Evolutionary conservation across 805 yeast genomes (phyloP), one percentile per base, ranked within the genome.

Genomic region (Lipomyces kockii): DNA sequence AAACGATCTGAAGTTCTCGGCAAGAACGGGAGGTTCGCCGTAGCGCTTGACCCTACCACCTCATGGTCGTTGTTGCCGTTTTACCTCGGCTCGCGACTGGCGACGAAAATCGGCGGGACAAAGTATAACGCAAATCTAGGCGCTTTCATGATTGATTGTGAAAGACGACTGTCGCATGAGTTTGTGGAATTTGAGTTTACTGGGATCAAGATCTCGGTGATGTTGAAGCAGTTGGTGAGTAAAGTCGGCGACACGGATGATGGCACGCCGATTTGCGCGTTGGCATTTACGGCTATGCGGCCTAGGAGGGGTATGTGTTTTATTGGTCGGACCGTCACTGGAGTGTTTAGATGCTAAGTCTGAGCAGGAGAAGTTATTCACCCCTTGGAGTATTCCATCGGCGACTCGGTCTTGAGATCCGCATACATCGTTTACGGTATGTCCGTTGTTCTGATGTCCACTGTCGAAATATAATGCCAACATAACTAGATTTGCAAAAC

Each of bases 351-450:
- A 43, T 43, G 20, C 49, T 43, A 43, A 43, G n/a, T 43, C n/a
- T 11, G 49, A n/a, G 20, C 20, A 43, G 49, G 20, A n/a, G 9
- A 43, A 17, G 49, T 43, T 14, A 43, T 43, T 17, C 49, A 43
- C 2, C 2, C 49, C 20, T 43, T 35, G 17, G 68, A 65, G 32
- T 62, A 61, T 34, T 35, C 20, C 11, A 20, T 65, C 5, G 68
- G 68, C 20, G 68, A 65, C 43, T 56, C 69, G 20, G 60, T 68
- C 32, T 46, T 68, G 5, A 63, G 71, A 7, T 65, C 35, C 7
- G 71, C 68, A n/a, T 68, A 68, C 43, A 27, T 68, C 17, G 49
- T 65, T 8, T 68, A 65, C 32, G 70, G 62, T 64, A 39, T 37
- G 35, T n/a, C 27, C n/a, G 20, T 6, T 1, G 20, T 17, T 7